Conservation (phyloP, 2,329 filamentous ascomycete genomes). For the Cladosporium sphaerospermum region DNA sequence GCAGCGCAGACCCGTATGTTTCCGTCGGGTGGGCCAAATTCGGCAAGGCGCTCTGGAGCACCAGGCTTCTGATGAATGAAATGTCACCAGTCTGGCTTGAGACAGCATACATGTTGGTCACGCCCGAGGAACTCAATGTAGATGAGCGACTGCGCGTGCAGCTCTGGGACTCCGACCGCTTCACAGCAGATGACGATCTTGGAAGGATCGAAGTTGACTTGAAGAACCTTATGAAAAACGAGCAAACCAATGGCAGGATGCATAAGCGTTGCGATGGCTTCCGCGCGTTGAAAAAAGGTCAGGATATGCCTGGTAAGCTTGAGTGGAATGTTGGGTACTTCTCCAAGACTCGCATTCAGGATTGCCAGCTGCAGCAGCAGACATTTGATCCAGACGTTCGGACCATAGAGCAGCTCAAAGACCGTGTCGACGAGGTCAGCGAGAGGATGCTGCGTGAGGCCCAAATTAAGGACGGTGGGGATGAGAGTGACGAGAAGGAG, state of each 20-base stretch:
- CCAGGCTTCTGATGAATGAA: conserved; percentile 58
- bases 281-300: conserved; percentile 56
- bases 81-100: conserved; percentile 68
- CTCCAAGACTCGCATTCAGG: conserved; percentile 57
- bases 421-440: conserved; percentile 49
- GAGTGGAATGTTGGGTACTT: conserved; percentile 68
- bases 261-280: conserved; percentile 60
- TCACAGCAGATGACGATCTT: conserved; percentile 67
- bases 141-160: conserved; percentile 63
- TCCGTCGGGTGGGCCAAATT: conserved; percentile 73
- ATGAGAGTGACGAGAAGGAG: conserved; percentile 40
- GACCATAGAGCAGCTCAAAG: conserved; percentile 52
- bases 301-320: conserved; percentile 63
- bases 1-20: conserved; percentile 64
- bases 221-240: conserved; percentile 56
- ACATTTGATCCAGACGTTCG: conserved; percentile 53
- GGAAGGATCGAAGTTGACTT: conserved; percentile 65
- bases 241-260: conserved; percentile 56
- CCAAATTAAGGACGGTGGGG: conserved; percentile 47
- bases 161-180: conserved; percentile 69
- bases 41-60: conserved; percentile 61
- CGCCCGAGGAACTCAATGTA: conserved; percentile 65
- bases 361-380: conserved; percentile 56
- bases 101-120: conserved; percentile 62
- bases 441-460: conserved; percentile 62